Evolutionary conservation across 768 basidiomycete genomes (phyloP).

Genomic region (Macrolepiota dolichaula): DNA sequence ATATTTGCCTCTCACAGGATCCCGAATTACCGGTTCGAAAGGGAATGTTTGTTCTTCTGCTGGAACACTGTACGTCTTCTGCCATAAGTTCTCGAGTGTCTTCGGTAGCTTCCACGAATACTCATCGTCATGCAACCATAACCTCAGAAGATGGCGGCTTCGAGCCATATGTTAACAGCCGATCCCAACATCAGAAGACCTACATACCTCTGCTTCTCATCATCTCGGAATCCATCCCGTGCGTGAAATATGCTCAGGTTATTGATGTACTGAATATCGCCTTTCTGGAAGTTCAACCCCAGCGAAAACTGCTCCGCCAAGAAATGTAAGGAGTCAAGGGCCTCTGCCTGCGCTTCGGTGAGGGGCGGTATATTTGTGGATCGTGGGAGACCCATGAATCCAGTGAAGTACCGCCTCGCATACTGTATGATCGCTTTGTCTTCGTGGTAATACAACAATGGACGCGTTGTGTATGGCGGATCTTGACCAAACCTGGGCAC

Average conservation of each 20-base stretch:
- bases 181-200: too few species aligned
- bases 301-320: constrained; percentile 38
- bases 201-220: too few species aligned
- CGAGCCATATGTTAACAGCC: too few species aligned
- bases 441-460: constrained; percentile 36
- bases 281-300: constrained; percentile 40
- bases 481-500: constrained; percentile 30
- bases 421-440: constrained; percentile 23
- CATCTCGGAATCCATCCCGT: constrained; percentile 21
- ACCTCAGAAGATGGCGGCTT: too few species aligned
- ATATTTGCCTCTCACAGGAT: too few species aligned
- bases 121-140: constrained; percentile 13
- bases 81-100: constrained; percentile 3
- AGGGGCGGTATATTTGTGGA: constrained; percentile 37
- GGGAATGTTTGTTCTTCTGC: too few species aligned
- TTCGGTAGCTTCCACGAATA: constrained; percentile 10
- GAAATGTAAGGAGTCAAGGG: constrained; percentile 32
- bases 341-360: constrained; percentile 45
- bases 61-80: too few species aligned
- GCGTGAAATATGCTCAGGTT: constrained; percentile 39
- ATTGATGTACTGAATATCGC: constrained; percentile 43
- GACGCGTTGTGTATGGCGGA: constrained; percentile 31
- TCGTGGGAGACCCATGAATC: constrained; percentile 31
- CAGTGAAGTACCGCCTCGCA: constrained; percentile 38
- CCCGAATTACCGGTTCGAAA: too few species aligned